Base-by-base conservation (phyloP, 2,329 filamentous ascomycete genomes). In the Trichoderma arundinaceum region DNA sequence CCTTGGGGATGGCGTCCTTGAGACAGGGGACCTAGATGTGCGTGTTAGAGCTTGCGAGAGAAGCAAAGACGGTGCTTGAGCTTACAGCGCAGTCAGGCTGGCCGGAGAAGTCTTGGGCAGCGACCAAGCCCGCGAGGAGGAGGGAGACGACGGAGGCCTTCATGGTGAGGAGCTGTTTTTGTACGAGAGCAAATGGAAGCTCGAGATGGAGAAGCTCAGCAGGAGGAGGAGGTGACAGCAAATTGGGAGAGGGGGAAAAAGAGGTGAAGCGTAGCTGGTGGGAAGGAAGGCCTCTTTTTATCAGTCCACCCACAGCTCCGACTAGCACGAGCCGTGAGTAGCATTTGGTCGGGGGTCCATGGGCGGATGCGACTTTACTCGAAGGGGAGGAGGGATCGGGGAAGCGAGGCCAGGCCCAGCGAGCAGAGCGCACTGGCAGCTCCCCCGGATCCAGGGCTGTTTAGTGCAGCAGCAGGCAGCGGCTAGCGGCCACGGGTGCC, bases 41-140 rank as follows among this genome's bases (percentile, higher is more conserved):
- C 15, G 32, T 62, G 17, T 59, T 15, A 38, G 19, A 33, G 15
- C 9, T 33, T 44, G 8, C 7, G 15, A 13, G 19, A 10, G 41
- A 54, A 28, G 28, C 2, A 6, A 19, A 32, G n/a, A 19, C 15
- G 19, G 19, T 9, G 32, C 22, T 38, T 49, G 33, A 1, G 28
- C 79, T 68, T 77, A 82, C 80, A 70, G 79, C 78, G 69, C 80
- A 82, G 5, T 70, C 17, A 53, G 79, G 77, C 64, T 77, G 68
- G 43, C 72, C 76, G 32, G 67, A 46, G 57, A 80, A 72, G 69
- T 77, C 69, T 71, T 81, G 78, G 38, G 78, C 79, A 57, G 75
- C 74, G 48, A 74, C 78, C 43, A 80, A 67, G 72, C 78, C 73
- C 56, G 72, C 74, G 44, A 71, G 69, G 65, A 74, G 75, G 58